phyloP scores from a whole-genome alignment of 352 stramenopile genomes.

The Globisporangium iwayamae region DNA sequence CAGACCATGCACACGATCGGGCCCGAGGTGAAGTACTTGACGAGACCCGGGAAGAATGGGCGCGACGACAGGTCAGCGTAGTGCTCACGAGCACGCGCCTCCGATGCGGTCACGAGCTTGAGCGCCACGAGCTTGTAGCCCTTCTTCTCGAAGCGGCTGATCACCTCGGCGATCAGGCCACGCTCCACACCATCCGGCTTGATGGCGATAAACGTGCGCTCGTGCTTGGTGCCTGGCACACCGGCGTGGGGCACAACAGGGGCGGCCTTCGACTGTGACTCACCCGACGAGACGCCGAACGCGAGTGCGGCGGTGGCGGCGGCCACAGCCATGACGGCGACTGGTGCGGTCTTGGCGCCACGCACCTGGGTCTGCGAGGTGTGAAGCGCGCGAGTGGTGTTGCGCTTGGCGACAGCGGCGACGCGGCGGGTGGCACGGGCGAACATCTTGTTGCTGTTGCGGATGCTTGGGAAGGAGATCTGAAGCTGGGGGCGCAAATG shows the following conservation, averaged over 20 bases:
- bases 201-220: conserved; percentile 95
- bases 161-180: conserved; percentile 92
- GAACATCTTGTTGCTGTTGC: conserved; percentile 43
- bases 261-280: conserved; percentile 46
- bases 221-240: conserved; percentile 88
- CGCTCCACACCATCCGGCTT: conserved; percentile 95
- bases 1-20: conserved; percentile 96
- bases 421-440: conserved; percentile 60
- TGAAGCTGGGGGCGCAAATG: conserved; percentile 23
- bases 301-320: conserved; percentile 45
- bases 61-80: conserved; percentile 93
- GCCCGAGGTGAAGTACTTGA: conserved; percentile 91
- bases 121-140: conserved; percentile 94
- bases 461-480: conserved; percentile 6
- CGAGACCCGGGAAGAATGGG: conserved; percentile 90
- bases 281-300: conserved; percentile 31
- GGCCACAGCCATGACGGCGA: conserved; percentile 34
- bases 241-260: conserved; percentile 58
- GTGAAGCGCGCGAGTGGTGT: conserved; percentile 43
- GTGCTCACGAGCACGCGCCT: conserved; percentile 89
- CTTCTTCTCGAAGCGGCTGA: conserved; percentile 94
- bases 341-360: conserved; percentile 27
- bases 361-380: conserved; percentile 42
- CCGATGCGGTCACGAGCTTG: conserved; percentile 92
- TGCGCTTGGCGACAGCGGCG: conserved; percentile 60